phyloP scores from a whole-genome alignment of 75 land plant genomes.

The Pseudotsuga menziesii region DNA sequence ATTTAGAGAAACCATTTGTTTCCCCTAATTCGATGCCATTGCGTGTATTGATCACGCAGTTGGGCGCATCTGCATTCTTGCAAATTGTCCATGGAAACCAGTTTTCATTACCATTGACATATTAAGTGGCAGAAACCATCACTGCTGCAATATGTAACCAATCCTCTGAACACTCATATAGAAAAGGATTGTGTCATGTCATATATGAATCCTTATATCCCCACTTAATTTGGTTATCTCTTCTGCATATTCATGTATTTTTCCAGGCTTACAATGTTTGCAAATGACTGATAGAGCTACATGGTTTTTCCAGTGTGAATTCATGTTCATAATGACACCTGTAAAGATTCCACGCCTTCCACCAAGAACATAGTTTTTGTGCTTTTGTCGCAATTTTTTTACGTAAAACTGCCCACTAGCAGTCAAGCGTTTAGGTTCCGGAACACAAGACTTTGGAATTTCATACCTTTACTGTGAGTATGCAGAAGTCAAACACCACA shows the following conservation, averaged over 20 bases:
- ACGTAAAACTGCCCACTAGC: conserved; percentile 73
- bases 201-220: conserved; percentile 80
- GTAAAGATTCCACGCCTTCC: conserved; percentile 89
- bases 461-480: conserved; percentile 79
- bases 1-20: too few species aligned
- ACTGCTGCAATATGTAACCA: too few species aligned
- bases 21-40: too few species aligned
- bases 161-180: too few species aligned
- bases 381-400: conserved; percentile 82
- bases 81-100: too few species aligned
- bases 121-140: too few species aligned
- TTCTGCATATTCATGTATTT: conserved; percentile 66
- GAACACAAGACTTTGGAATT: conserved; percentile 45
- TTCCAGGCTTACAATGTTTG: conserved; percentile 66
- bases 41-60: too few species aligned
- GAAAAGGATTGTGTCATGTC: conserved; percentile 59
- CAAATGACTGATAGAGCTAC: conserved; percentile 82
- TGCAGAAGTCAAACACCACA: too few species aligned
- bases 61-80: too few species aligned
- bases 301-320: conserved; percentile 94
- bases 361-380: conserved; percentile 88
- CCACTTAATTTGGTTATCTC: conserved; percentile 79
- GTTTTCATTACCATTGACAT: too few species aligned
- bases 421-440: conserved; percentile 86
- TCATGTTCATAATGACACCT: conserved; percentile 92